phyloP scores from a whole-genome alignment of 2,329 filamentous ascomycete species.

The Diaporthe citri region DNA sequence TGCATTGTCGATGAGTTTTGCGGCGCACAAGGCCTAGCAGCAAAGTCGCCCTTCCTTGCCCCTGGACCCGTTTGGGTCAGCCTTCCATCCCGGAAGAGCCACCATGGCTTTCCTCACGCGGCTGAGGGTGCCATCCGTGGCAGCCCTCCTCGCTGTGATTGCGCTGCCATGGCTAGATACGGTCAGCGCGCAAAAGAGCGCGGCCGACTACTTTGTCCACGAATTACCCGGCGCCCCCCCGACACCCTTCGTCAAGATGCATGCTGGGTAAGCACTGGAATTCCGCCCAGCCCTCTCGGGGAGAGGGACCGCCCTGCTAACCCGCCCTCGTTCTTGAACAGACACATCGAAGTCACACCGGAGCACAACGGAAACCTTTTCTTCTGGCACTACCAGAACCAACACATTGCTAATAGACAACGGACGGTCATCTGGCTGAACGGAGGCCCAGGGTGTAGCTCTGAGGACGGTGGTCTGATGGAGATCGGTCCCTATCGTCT shows the following conservation, averaged over 20 bases:
- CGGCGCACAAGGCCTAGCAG: slow-evolving; percentile 14
- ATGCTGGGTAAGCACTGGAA: slow-evolving; percentile 82
- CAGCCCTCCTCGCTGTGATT: slow-evolving; percentile 48
- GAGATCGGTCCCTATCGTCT: slow-evolving; percentile 95
- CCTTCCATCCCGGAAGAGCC: slow-evolving; percentile 37
- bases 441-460: slow-evolving; percentile 96
- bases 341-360: slow-evolving; percentile 90
- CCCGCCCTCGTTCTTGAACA: slow-evolving; percentile 51
- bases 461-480: slow-evolving; percentile 96
- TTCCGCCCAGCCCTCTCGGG: background rate
- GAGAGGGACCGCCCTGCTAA: background rate
- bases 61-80: slow-evolving; percentile 36
- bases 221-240: slow-evolving; percentile 86
- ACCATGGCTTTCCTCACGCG: slow-evolving; percentile 45
- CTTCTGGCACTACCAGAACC: slow-evolving; percentile 98
- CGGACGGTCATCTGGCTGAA: slow-evolving; percentile 97
- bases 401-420: slow-evolving; percentile 92
- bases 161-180: slow-evolving; percentile 58
- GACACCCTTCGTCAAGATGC: slow-evolving; percentile 90
- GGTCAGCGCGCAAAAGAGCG: slow-evolving; percentile 61
- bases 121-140: slow-evolving; percentile 41
- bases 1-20: slow-evolving; percentile 1
- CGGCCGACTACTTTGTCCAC: slow-evolving; percentile 91
- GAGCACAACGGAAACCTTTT: slow-evolving; percentile 93
- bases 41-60: slow-evolving; percentile 10